Evolutionary conservation across 169 alveolate genomes (phyloP), one percentile per base, ranked within the genome.

Genomic region (Plasmodium falciparum): DNA sequence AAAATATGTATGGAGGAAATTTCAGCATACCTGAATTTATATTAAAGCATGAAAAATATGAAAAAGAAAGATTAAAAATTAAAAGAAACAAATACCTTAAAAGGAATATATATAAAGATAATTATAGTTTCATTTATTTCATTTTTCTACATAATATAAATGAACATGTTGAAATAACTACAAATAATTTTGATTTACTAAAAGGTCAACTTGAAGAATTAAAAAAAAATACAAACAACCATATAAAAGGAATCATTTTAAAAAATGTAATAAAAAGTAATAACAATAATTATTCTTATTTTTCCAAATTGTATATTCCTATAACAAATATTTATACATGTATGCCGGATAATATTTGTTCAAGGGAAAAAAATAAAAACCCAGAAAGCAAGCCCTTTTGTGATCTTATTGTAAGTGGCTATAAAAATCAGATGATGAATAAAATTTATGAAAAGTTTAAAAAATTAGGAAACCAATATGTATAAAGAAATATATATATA

Each of bases 401-500:
- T 29, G 65, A 33, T 15, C 70, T 39, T 39, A 76, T 76, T 65
- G 24, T 76, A 24, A 52, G 49, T 56, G 49, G 89, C 15, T 76
- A 76, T 65, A 76, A 76, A 63, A 63, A 45, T 63, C 65, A 63
- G 50, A 63, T 76, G 89, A 50, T 63, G n/a, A 76, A 76, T 50
- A 67, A 76, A 66, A 76, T 76, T 56, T 76, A 76, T 26, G 89
- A 76, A 24, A 76, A 65, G 52, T 76, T 76, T 76, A 76, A 76
- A 66, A 76, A 63, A 49, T 43, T 76, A 22, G 89, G 89, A 29
- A 75, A 75, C 17, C 50, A 76, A 72, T 13, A 26, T 11, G 17
- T 56, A 29, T 29, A 29, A 29, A 29, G 0, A 29, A 4, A 29
- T 4, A 29, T 29, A 29, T 29, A 29, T 29, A 59, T 17, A 29